phyloP scores from a whole-genome alignment of 768 basidiomycete genomes.

The Macrolepiota dolichaula region DNA sequence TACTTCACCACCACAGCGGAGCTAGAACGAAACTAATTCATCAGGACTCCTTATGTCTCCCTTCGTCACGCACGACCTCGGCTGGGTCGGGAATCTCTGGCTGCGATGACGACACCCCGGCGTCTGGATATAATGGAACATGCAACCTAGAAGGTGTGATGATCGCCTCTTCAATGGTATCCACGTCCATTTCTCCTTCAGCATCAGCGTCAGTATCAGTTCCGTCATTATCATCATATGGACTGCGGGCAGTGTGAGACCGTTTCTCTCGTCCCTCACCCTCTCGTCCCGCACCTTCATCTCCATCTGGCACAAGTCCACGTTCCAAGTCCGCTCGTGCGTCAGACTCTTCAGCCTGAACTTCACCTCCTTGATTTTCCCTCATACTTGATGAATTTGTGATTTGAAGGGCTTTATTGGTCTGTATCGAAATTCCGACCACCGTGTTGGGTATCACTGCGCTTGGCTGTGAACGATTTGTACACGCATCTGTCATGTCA shows the following conservation, averaged over 20 bases:
- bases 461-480: neutral
- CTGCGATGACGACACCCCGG: neutral
- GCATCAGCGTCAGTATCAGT: constrained; percentile 26
- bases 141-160: neutral
- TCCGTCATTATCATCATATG: constrained; percentile 12
- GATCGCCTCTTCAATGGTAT: constrained; percentile 18
- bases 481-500: neutral
- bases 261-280: constrained; percentile 7
- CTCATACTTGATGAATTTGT: neutral
- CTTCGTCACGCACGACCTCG: neutral
- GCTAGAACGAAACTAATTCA: neutral
- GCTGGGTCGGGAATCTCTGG: neutral
- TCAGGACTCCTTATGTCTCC: neutral
- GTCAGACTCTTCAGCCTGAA: neutral
- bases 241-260: neutral
- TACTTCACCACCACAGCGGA: neutral
- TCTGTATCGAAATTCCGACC: neutral
- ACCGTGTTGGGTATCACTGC: neutral
- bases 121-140: neutral
- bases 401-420: neutral
- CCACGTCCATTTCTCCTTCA: constrained; percentile 32
- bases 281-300: constrained; percentile 8
- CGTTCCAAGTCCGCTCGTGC: neutral
- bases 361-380: neutral
- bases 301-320: neutral